Base-by-base conservation (phyloP, 345 rosid species). In the Camelina hispida region DNA sequence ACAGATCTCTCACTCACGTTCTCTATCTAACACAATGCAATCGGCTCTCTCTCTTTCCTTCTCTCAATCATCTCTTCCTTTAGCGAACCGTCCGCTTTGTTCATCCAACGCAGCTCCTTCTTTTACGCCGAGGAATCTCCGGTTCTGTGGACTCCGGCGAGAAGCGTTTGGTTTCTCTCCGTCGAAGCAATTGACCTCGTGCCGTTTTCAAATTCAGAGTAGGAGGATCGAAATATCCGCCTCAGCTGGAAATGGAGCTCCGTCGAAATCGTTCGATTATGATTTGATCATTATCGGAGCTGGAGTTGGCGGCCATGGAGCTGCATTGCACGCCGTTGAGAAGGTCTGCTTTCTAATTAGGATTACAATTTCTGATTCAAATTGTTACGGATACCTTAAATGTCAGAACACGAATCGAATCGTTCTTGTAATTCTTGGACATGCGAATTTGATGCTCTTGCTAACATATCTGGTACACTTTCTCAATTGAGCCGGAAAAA, bases 291-390 rank as follows among this genome's bases (percentile, higher is more conserved):
- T 93, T 38, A 85, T 91, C 23, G 98, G 98, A 15, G 97, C 98
- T 32, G 98, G 98, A 53, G 98, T 93, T 30, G 98, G 98, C 7
- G 98, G 97, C 9, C 98, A 91, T 46, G 97, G 98, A n/a, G 96
- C 98, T 54, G 97, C 93, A n/a, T 87, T 93, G 48, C 97, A 93
- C 66, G 97, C 98, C 51, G 97, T 91, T 2, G 97, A 93, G 86
- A 93, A 89, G 92, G 97, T 89, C 40, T 23, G 7, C 1, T 43
- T 66, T 32, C 30, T 34, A 42, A 13, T 53, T 37, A n/a, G 11
- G 37, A n/a, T 7, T 25, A 51, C n/a, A 30, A 42, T 23, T 12
- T 72, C 43, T 61, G 16, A 38, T 13, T 42, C 37, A 42, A 37
- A 38, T 28, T 57, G 56, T 13, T 28, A 6, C 18, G 1, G 65